Percentiles rank a stretch among this genome's conserved stretches.
phyloP scores from a whole-genome alignment of 306 rosid genomes.

The Cucurbita moschata region DNA sequence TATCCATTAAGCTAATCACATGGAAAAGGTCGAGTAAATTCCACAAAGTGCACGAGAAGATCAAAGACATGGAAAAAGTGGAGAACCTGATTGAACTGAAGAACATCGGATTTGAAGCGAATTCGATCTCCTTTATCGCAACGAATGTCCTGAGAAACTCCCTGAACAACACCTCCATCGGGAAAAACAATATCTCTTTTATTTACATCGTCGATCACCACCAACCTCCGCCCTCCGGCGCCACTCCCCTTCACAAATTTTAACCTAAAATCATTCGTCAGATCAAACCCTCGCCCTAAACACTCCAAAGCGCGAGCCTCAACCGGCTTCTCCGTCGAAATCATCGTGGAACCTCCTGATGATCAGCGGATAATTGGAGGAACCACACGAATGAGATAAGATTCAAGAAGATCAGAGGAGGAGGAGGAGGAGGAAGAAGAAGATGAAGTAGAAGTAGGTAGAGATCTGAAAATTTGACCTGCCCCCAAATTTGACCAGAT shows the following conservation, averaged over 20 bases:
- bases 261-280: conserved; percentile 69
- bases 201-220: conserved; percentile 49
- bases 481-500: conserved; percentile 7
- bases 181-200: conserved; percentile 71
- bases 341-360: conserved; percentile 5
- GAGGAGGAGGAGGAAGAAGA: neutral
- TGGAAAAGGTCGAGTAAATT: neutral
- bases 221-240: conserved; percentile 35
- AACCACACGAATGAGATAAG: neutral
- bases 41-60: neutral
- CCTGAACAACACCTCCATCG: conserved; percentile 39
- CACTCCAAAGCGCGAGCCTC: conserved; percentile 59
- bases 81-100: conserved; percentile 71
- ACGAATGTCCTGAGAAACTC: conserved; percentile 68
- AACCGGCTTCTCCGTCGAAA: conserved; percentile 26
- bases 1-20: neutral
- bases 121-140: conserved; percentile 94
- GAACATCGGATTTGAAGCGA: conserved; percentile 82
- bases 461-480: conserved; percentile 1
- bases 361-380: neutral
- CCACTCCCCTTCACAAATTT: conserved; percentile 57
- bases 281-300: conserved; percentile 79
- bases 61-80: neutral
- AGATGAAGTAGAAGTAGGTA: neutral
- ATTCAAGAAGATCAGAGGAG: neutral